Percentiles rank a stretch among this genome's conserved stretches.
These are phyloP conservation scores for Puccinellia tenuiflora DNA, from an alignment of 176 grass and related monocot genomes.

Conservation along the genomic window DNA sequence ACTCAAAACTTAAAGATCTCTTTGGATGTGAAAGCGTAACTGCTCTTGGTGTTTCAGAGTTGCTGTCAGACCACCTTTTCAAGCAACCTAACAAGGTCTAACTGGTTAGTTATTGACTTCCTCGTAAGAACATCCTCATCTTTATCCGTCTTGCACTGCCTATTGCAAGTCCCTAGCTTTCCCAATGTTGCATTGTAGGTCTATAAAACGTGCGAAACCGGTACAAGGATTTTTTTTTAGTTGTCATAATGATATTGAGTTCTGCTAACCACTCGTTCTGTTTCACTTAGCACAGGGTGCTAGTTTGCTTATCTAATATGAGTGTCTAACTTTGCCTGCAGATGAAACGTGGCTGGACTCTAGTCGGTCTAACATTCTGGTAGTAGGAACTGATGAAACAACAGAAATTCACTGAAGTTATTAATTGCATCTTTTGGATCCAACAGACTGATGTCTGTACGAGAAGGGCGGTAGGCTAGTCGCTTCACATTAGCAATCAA, in stretches of 20 bases:
- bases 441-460: slow-evolving; percentile 31
- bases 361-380: slow-evolving; percentile 76
- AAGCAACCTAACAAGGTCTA: slow-evolving; percentile 58
- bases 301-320: slow-evolving; percentile 11
- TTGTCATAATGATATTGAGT: neutral
- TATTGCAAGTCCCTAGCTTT: neutral
- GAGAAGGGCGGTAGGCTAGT: slow-evolving; percentile 50
- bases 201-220: neutral
- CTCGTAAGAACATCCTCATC: neutral
- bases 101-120: slow-evolving; percentile 51
- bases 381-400: slow-evolving; percentile 62
- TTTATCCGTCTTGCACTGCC: neutral
- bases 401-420: slow-evolving; percentile 28
- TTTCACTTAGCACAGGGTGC: neutral
- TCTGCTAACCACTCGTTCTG: neutral
- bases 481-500: slow-evolving; percentile 38
- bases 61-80: slow-evolving; percentile 62
- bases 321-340: slow-evolving; percentile 28
- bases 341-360: slow-evolving; percentile 38
- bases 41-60: slow-evolving; percentile 57
- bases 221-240: neutral
- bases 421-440: slow-evolving; percentile 37
- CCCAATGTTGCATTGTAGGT: neutral
- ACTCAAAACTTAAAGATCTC: slow-evolving; percentile 72
- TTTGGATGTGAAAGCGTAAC: slow-evolving; percentile 86